Conservation (phyloP, 1,139 yeast species). For the Hyphopichia khmerensis region DNA sequence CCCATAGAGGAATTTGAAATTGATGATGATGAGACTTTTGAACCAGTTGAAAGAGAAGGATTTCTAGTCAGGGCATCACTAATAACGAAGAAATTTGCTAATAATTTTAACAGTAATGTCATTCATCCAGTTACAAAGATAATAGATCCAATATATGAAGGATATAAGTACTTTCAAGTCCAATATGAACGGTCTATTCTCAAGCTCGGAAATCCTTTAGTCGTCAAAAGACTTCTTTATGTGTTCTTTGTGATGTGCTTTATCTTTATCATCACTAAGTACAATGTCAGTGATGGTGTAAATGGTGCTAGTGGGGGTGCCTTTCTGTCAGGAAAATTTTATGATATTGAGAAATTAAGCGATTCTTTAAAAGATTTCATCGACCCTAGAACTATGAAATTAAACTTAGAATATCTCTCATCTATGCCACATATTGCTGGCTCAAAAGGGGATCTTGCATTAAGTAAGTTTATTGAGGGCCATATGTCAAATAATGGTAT, state of each 20-base stretch:
- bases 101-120: slow-evolving; percentile 42
- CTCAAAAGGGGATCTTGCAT: slow-evolving; percentile 74
- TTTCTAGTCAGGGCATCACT: slow-evolving; percentile 29
- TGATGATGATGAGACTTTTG: slow-evolving; percentile 25
- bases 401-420: slow-evolving; percentile 71
- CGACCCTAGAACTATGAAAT: slow-evolving; percentile 60
- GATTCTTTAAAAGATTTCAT: slow-evolving; percentile 50
- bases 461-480: slow-evolving; percentile 63
- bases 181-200: slow-evolving; percentile 59
- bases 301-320: slow-evolving; percentile 42
- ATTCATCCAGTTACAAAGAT: slow-evolving; percentile 55
- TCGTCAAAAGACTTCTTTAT: slow-evolving; percentile 73
- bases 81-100: slow-evolving; percentile 32
- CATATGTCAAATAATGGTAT: slow-evolving; percentile 60
- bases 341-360: slow-evolving; percentile 53
- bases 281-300: slow-evolving; percentile 51
- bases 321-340: slow-evolving; percentile 59
- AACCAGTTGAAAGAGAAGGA: slow-evolving; percentile 16
- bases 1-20: slow-evolving; percentile 43
- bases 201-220: slow-evolving; percentile 79
- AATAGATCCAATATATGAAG: slow-evolving; percentile 68
- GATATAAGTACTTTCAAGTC: slow-evolving; percentile 43
- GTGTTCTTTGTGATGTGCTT: slow-evolving; percentile 60
- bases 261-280: slow-evolving; percentile 56
- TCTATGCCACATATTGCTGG: slow-evolving; percentile 89